Evolutionary conservation across 148 eudicot species (phyloP), one percentile per base, ranked within the genome.

Genomic region (Cornus kousa): DNA sequence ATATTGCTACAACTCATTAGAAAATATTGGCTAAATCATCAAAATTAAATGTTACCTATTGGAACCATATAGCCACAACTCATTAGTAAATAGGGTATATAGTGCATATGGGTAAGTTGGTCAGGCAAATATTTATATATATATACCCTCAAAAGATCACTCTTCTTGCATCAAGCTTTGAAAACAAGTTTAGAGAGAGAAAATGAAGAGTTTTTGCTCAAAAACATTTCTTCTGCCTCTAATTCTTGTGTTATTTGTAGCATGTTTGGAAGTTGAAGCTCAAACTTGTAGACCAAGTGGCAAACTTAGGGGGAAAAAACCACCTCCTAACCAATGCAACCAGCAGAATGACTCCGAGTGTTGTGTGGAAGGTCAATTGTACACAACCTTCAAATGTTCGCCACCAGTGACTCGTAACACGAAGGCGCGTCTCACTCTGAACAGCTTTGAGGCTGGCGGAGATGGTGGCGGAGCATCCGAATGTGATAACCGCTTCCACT

Each of bases 251-350:
- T 73, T 73, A 22, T 73, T 19, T 40, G 37, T 1, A 0, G 40
- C 5, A 14, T 55, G 10, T 53, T 16, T 23, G 2, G 17, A 11
- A 5, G 77, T n/a, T 10, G 77, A 60, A 33, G 68, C 77, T 33
- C 16, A 9, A 3, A 7, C 68, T 19, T 74, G 77, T 68, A 74
- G n/a, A 10, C 77, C 68, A 5, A 74, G 77, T n/a, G 68, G 77
- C 5, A 74, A 74, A 16, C 11, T 59, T 2, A 74, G 17, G 68
- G 77, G 77, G 2, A 60, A 20, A 28, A 74, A 74, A 19, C 16
- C 77, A 17, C 68, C 77, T 62, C n/a, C 37, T 1, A 16, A 20
- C 32, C 6, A 59, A n/a, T 74, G 77, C 77, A 59, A 74, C 68
- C 20, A 5, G 4, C 37, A 74, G 28, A 59, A 62, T 7, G n/a